Evolutionary conservation across 805 yeast species (phyloP).

Genomic region (Myxozyma udenii): DNA sequence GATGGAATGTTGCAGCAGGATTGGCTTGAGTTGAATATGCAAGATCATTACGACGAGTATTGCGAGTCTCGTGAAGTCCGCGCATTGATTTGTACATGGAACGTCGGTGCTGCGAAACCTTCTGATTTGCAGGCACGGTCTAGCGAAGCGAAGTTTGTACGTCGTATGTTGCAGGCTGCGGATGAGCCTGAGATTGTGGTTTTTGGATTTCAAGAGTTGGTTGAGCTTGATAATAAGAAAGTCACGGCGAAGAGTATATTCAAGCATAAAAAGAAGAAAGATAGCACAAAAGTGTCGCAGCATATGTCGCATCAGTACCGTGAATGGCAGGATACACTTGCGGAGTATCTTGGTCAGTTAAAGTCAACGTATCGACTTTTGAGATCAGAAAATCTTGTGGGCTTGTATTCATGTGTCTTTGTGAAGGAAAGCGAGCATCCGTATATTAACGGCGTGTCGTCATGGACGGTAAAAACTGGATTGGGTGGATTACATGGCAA

Average conservation of each 20-base stretch:
- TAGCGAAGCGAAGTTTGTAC: slow-evolving; percentile 29
- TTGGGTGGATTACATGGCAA: slow-evolving; percentile 81
- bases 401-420: slow-evolving; percentile 69
- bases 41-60: slow-evolving; percentile 33
- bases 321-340: slow-evolving; percentile 37
- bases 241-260: slow-evolving; percentile 57
- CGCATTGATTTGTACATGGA: slow-evolving; percentile 43
- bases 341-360: slow-evolving; percentile 19
- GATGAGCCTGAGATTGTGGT: slow-evolving; percentile 64
- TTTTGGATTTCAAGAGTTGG: slow-evolving; percentile 85
- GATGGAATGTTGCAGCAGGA: slow-evolving; percentile 39
- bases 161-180: slow-evolving; percentile 32
- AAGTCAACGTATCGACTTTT: slow-evolving; percentile 50
- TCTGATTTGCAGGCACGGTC: slow-evolving; percentile 31
- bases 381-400: slow-evolving; percentile 83
- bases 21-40: slow-evolving; percentile 37
- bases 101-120: slow-evolving; percentile 43
- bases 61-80: slow-evolving; percentile 32
- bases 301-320: slow-evolving; percentile 42
- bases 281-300: slow-evolving; percentile 37
- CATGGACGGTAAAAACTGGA: slow-evolving; percentile 84
- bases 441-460: slow-evolving; percentile 59
- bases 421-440: slow-evolving; percentile 53
- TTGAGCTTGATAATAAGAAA: slow-evolving; percentile 82
- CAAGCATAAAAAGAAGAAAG: slow-evolving; percentile 47